Evolutionary conservation across 2,329 filamentous ascomycete species (phyloP), one percentile per base, ranked within the genome.

Genomic region (Paraphoma chrysanthemicola): DNA sequence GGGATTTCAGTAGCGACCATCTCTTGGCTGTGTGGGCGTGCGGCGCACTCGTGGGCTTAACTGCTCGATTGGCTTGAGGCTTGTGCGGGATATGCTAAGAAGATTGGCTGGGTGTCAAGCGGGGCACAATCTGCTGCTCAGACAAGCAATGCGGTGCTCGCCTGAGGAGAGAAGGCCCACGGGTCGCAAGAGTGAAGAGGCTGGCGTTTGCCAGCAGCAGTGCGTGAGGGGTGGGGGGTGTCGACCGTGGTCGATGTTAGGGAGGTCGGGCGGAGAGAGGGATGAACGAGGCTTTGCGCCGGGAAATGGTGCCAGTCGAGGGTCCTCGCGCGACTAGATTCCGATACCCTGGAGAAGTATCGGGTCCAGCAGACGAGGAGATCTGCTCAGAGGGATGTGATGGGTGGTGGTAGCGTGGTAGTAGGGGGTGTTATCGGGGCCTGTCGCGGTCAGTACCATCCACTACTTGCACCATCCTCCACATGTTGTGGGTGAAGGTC

Each of bases 81-180:
- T 46, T 16, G 51, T 29, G 42, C 29, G 39, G 44, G 41, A 41
- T n/a, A 51, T 38, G 56, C 36, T n/a, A 16, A 44, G 38, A 58
- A 67, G 63, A 60, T 50, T 31, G 48, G 61, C 60, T 74, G 65
- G 69, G 89, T 90, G 90, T 53, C 44, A 90, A 95, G 92, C 49
- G 31, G 49, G 49, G 49, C 93, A 91, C 92, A 93, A 90, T 92
- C 93, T 96, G 88, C 91, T 88, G 86, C 92, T 88, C 92, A 96
- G 92, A 94, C 91, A 92, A 93, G 93, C 90, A 87, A 90, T 92
- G 90, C 87, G 88, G 89, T 85, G 90, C 91, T 85, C 91, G 92
- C 86, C 88, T 91, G 91, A 93, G 91, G 83, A 93, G 90, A 95
- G 92, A 93, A 95, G 92, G 91, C 92, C 92, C 92, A 95, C 90